Percentiles rank a stretch among this genome's conserved stretches.
Evolutionary conservation across 768 basidiomycete species (phyloP).

Genomic region (Coprinopsis sp.): DNA sequence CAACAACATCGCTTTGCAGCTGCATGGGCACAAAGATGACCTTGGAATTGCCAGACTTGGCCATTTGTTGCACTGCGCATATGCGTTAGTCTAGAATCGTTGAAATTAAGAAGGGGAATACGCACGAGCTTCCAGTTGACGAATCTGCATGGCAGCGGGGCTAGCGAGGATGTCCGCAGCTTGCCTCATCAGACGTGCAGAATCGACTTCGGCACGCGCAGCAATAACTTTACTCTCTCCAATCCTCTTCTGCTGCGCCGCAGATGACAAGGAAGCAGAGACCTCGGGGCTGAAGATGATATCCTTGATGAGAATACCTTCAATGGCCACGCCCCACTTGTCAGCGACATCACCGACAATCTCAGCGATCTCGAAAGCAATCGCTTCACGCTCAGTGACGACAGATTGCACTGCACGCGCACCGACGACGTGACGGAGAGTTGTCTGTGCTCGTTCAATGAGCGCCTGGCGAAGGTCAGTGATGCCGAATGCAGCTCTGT

Average conservation of each 20-base stretch:
- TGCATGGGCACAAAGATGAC: slow-evolving; percentile 96
- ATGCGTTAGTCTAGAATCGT: background rate
- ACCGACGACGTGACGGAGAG: slow-evolving; percentile 95
- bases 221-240: slow-evolving; percentile 97
- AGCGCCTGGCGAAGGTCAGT: slow-evolving; percentile 82
- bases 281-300: slow-evolving; percentile 92
- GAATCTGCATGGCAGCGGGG: slow-evolving; percentile 97
- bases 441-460: slow-evolving; percentile 86
- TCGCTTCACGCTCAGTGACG: slow-evolving; percentile 94
- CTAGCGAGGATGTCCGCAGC: slow-evolving; percentile 93
- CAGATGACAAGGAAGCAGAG: slow-evolving; percentile 85
- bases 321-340: slow-evolving; percentile 97
- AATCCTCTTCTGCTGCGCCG: slow-evolving; percentile 95
- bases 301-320: slow-evolving; percentile 93
- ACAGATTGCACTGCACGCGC: slow-evolving; percentile 93
- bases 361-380: slow-evolving; percentile 94
- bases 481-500: slow-evolving; percentile 94
- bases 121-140: slow-evolving; percentile 84
- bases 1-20: slow-evolving; percentile 66
- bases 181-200: slow-evolving; percentile 93
- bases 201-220: slow-evolving; percentile 92
- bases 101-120: slow-evolving; percentile 12
- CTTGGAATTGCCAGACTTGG: slow-evolving; percentile 82
- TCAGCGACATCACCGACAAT: slow-evolving; percentile 90
- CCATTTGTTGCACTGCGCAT: slow-evolving; percentile 79